Evolutionary conservation across 208 protist species (phyloP).

Genomic region (Strigomonas oncopelti): DNA sequence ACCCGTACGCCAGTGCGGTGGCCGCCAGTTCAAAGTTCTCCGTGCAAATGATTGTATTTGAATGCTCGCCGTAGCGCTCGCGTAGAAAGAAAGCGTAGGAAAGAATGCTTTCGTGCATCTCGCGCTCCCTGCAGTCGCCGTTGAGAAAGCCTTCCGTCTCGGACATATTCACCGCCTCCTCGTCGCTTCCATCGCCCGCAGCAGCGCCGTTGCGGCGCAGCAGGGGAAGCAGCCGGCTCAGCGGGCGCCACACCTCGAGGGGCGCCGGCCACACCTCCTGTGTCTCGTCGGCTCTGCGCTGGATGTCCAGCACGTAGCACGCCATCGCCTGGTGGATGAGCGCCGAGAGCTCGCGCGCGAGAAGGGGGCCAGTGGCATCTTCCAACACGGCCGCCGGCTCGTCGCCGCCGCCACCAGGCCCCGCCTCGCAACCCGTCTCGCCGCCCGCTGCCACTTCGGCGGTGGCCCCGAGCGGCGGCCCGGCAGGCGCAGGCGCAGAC

Average conservation of each 20-base stretch:
- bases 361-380: no score
- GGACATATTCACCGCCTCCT: background rate
- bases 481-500: background rate
- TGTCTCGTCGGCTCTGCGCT: background rate
- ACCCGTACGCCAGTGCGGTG: slow-evolving; percentile 53
- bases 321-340: no score
- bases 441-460: no score
- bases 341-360: no score
- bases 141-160: slow-evolving; percentile 37
- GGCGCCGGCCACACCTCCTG: background rate
- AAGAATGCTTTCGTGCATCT: slow-evolving; percentile 37
- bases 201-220: background rate
- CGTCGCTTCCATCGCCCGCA: background rate
- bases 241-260: slow-evolving; percentile 2
- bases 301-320: slow-evolving; percentile 2
- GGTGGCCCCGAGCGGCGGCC: background rate
- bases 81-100: slow-evolving; percentile 46
- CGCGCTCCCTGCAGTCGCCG: slow-evolving; percentile 39
- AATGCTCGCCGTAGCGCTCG: slow-evolving; percentile 14
- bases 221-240: slow-evolving; percentile 13
- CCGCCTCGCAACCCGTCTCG: no score
- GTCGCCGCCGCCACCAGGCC: background rate
- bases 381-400: no score
- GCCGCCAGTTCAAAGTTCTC: slow-evolving; percentile 41
- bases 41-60: background rate